These are phyloP conservation scores for Kodamaea ohmeri DNA, from an alignment of 1,139 yeast species.

Conservation along the genomic window DNA sequence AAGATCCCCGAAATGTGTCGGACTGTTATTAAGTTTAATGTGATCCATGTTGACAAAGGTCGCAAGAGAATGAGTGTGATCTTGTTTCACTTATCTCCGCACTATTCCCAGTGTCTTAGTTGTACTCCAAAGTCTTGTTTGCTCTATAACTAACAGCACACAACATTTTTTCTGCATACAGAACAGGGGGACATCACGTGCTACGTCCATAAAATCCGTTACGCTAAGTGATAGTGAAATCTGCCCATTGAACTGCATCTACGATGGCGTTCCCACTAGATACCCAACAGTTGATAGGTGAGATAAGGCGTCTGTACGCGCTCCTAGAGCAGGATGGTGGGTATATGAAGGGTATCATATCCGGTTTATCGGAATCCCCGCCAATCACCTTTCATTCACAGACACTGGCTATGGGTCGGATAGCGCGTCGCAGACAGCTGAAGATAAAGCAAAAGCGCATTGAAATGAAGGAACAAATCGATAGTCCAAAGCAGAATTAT, in stretches of 20 bases:
- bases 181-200: slow-evolving; percentile 7
- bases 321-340: slow-evolving; percentile 28
- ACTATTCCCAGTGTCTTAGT: background rate
- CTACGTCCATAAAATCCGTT: background rate
- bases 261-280: slow-evolving; percentile 40
- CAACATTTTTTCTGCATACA: slow-evolving; percentile 5
- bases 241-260: background rate
- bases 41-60: slow-evolving; percentile 3
- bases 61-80: too few species aligned
- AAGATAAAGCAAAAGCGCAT: background rate
- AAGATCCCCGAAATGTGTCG: slow-evolving; percentile 19
- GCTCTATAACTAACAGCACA: slow-evolving; percentile 6
- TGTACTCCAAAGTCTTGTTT: slow-evolving; percentile 4
- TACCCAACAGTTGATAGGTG: slow-evolving; percentile 28
- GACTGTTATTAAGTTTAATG: slow-evolving; percentile 5
- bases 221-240: background rate
- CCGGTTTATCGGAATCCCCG: slow-evolving; percentile 25
- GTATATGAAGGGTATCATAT: slow-evolving; percentile 11
- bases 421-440: background rate
- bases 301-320: slow-evolving; percentile 32
- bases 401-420: background rate
- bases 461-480: background rate
- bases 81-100: background rate
- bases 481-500: background rate
- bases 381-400: slow-evolving; percentile 35